phyloP scores from a whole-genome alignment of 2,329 filamentous ascomycete genomes.

The Ophiocordyceps camponoti-floridani region DNA sequence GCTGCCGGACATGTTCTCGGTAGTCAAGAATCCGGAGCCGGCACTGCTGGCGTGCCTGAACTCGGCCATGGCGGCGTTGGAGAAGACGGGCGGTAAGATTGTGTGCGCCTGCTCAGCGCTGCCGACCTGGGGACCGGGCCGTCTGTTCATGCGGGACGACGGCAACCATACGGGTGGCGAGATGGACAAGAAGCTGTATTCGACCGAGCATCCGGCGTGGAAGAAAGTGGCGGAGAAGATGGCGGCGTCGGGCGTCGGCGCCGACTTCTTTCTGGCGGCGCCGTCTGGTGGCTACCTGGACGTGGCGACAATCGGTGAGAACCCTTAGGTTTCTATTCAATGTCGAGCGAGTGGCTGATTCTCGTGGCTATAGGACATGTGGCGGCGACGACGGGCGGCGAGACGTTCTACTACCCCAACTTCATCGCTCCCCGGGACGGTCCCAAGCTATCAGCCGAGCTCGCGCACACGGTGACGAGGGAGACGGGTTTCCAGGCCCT shows the following conservation, averaged over 20 bases:
- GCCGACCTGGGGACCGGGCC: conserved; percentile 79
- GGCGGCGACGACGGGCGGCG: conserved; percentile 76
- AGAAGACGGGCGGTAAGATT: conserved; percentile 81
- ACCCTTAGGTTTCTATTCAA: neutral
- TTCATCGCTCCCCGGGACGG: conserved; percentile 79
- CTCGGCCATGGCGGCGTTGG: conserved; percentile 66
- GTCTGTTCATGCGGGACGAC: conserved; percentile 73
- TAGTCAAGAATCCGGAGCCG: conserved; percentile 79
- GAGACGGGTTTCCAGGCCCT: conserved; percentile 91
- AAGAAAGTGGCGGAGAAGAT: conserved; percentile 75
- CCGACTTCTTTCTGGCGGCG: conserved; percentile 88
- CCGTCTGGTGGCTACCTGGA: conserved; percentile 84
- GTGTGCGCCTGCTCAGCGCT: conserved; percentile 75
- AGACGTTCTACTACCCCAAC: conserved; percentile 93
- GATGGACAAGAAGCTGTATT: conserved; percentile 78
- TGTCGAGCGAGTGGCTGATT: conserved; percentile 4
- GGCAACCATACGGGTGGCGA: conserved; percentile 74
- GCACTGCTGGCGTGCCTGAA: conserved; percentile 72
- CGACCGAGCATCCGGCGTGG: conserved; percentile 78
- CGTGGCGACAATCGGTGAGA: conserved; percentile 70
- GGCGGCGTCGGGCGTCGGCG: conserved; percentile 69
- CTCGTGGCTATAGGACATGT: conserved; percentile 44
- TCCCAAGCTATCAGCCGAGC: conserved; percentile 66
- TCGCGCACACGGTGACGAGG: conserved; percentile 69
- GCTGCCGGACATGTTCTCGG: conserved; percentile 72